Conservation (phyloP, 208 protist genomes). For the Crithidia acanthocephali region DNA sequence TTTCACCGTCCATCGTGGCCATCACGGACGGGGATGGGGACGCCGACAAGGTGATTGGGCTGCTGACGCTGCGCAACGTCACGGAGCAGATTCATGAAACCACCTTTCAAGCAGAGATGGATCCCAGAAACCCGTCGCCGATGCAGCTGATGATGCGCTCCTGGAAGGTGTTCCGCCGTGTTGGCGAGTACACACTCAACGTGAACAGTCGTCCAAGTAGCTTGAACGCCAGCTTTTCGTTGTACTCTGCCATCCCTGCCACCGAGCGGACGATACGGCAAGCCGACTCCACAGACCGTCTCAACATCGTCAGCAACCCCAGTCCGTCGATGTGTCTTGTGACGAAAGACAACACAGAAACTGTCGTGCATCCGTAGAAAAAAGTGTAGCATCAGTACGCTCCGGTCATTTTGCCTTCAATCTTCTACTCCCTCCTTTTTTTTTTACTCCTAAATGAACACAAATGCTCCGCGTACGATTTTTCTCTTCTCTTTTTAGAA, state of each 20-base stretch:
- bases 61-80: slow-evolving; percentile 64
- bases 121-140: slow-evolving; percentile 42
- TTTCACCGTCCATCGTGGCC: slow-evolving; percentile 46
- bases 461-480: no score
- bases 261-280: slow-evolving; percentile 7
- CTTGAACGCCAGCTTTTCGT: slow-evolving; percentile 27
- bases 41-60: slow-evolving; percentile 39
- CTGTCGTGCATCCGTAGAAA: not conserved
- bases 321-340: slow-evolving; percentile 1
- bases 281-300: slow-evolving; percentile 15
- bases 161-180: slow-evolving; percentile 46
- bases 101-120: slow-evolving; percentile 68
- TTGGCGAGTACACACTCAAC: slow-evolving; percentile 40
- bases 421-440: slow-evolving; percentile 1
- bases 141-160: slow-evolving; percentile 65
- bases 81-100: slow-evolving; percentile 63
- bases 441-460: no score
- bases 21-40: slow-evolving; percentile 35
- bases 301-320: slow-evolving; percentile 5
- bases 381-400: not conserved
- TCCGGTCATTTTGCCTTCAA: not conserved
- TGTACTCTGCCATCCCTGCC: slow-evolving; percentile 13
- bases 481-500: no score
- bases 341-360: not conserved
- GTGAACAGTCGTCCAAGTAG: slow-evolving; percentile 25